Base-by-base conservation (phyloP, 2,329 filamentous ascomycete genomes). In the Rutstroemia sydowiana region DNA sequence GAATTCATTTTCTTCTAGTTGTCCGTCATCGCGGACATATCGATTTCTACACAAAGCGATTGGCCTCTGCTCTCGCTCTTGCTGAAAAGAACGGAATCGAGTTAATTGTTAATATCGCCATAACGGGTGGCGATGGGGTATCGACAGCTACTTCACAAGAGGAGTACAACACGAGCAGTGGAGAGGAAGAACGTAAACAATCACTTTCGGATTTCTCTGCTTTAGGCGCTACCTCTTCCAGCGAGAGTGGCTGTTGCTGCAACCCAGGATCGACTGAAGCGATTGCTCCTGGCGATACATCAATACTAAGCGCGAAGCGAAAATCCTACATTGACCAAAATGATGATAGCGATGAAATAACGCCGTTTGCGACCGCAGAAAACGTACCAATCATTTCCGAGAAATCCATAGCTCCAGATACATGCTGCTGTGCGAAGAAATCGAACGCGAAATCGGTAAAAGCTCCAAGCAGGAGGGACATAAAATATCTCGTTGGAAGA, bases 21-120 rank as follows among this genome's bases (percentile, higher is more conserved):
- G 75, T 78, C 2, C 72, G 68, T 41, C 74, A 75, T 47, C 70
- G 71, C 2, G 72, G 76, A 36, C 78, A 82, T 61, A 71, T 80
- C 2, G 70, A 72, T 20, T 82, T 78, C 56, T 84, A 82, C 55
- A 68, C 74, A 3, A 67, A 73, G 37, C 70, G 78, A 7, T 63
- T 79, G 8, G 69, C 73, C 60, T 63, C 73, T 62, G 68, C 75
- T 55, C 61, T 78, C 54, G 62, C 69, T 5, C 66, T 63, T 26
- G 73, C 73, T 5, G 67, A 68, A 32, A 69, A 65, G 1, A 65
- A 68, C 6, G 77, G 75, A 32, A 69, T 82, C 31, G 71, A 75
- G 46, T 62, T 82, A 39, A 68, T 64, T 13, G 72, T 82, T 2
- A 73, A 79, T 54, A 69, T 83, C 13, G 76, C 78, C 26, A 71